Conservation (phyloP, 371 early-diverging fungal genomes). For the Choanephora cucurbitarum region DNA sequence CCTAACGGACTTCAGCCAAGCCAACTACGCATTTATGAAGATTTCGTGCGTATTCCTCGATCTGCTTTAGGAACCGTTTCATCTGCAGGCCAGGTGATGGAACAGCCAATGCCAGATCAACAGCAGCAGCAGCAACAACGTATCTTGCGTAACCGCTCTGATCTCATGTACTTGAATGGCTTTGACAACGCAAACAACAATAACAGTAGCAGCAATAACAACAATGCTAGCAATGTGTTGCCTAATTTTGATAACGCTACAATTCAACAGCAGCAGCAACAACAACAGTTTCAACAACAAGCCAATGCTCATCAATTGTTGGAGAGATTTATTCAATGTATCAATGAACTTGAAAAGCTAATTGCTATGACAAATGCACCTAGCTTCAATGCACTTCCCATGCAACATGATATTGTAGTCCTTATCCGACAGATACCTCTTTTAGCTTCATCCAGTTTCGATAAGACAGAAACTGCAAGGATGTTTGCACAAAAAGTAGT, state of each 20-base stretch:
- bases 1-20: constrained; percentile 75
- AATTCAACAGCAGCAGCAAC: constrained; percentile 15
- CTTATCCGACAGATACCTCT: constrained; percentile 73
- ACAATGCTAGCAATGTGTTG: constrained; percentile 17
- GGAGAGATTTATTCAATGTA: constrained; percentile 69
- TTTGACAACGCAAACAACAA: constrained; percentile 4
- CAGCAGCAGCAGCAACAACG: constrained; percentile 19
- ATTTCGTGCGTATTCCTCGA: constrained; percentile 56
- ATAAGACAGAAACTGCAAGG: constrained; percentile 77
- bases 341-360: constrained; percentile 78
- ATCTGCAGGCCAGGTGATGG: constrained; percentile 23
- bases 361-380: constrained; percentile 56
- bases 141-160: constrained; percentile 31
- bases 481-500: constrained; percentile 88
- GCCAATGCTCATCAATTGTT: constrained; percentile 58
- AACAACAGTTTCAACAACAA: constrained; percentile 25
- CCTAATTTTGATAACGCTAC: constrained; percentile 2
- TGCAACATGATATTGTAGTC: constrained; percentile 75
- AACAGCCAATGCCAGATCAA: constrained; percentile 11
- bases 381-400: constrained; percentile 69
- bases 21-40: constrained; percentile 84
- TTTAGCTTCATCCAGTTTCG: constrained; percentile 65
- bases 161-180: constrained; percentile 34
- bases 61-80: constrained; percentile 11
- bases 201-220: constrained; percentile 3